Evolutionary conservation across 1,284 basidiomycete species (phyloP), one percentile per base, ranked within the genome.

Genomic region (Wolfiporia cocos): DNA sequence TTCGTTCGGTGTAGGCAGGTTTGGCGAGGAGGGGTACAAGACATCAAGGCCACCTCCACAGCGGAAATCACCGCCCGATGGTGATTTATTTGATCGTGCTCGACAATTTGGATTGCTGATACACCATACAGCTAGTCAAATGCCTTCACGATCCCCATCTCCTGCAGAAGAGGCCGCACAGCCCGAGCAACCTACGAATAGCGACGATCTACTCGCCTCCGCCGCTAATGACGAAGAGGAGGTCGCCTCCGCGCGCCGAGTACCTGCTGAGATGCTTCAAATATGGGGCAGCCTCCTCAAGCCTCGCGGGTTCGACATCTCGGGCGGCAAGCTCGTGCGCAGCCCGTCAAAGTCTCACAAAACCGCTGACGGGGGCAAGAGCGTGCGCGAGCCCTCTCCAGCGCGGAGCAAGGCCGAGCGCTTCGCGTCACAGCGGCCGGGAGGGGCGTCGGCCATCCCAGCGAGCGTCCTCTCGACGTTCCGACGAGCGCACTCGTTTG

Each of bases 201-300:
- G 54, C 2, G 40, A 52, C 41, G 41, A 52, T 41, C 43, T 42
- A 26, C 38, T 37, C 35, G 45, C 34, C n/a, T 51, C 47, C 28
- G 50, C 41, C 12, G 23, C 17, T 19, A 22, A 51, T 2, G 68
- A 72, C 10, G 71, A 73, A 26, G 80, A 81, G 43, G 78, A 78
- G 49, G 62, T 72, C 2, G 74, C 71, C 0, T 57, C 69, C 12
- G 65, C 76, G 2, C 76, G 70, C 39, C 76, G 78, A 15, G 62
- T 78, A 0, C 78, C 78, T 0, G 69, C 68, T 0, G 68, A 78
- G 2, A 80, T 79, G 4, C 66, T 82, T 18, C 73, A 77, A 44
- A 68, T 87, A 5, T 86, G 84, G 84, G 69, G 73, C 35, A 71
- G 70, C 48, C 71, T 87, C 14, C 70, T 87, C 28, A 72, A 74